Conservation (phyloP, 2,329 filamentous ascomycete genomes). For the Trichoderma gracile region DNA sequence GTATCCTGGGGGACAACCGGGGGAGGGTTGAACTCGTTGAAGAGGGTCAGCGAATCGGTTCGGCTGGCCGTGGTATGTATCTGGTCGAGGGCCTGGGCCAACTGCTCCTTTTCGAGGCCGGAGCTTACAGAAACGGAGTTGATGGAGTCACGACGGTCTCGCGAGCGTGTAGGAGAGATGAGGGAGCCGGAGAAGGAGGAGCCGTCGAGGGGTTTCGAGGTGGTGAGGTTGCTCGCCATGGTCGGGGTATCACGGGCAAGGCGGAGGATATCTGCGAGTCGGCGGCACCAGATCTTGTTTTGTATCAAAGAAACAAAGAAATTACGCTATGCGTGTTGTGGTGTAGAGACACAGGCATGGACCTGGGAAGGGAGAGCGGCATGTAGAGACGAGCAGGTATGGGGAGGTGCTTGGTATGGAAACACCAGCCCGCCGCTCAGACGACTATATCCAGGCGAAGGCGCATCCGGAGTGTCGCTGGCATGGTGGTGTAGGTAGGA, state of each 20-base stretch:
- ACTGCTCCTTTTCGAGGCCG: slow-evolving; percentile 65
- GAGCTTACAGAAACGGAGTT: slow-evolving; percentile 45
- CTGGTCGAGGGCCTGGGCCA: slow-evolving; percentile 76
- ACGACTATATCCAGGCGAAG: slow-evolving; percentile 21
- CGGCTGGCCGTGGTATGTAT: slow-evolving; percentile 90
- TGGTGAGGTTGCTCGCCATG: slow-evolving; percentile 37
- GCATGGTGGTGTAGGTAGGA: slow-evolving; percentile 19
- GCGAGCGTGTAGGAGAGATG: slow-evolving; percentile 38
- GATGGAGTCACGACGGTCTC: slow-evolving; percentile 43
- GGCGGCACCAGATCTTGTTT: background rate
- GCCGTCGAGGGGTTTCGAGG: slow-evolving; percentile 36
- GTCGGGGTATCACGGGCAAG: slow-evolving; percentile 1
- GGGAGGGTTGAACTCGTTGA: slow-evolving; percentile 84
- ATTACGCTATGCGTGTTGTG: background rate
- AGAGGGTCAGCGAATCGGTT: slow-evolving; percentile 81
- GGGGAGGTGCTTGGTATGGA: background rate
- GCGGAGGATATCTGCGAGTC: background rate
- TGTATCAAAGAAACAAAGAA: background rate
- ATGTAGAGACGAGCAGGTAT: background rate
- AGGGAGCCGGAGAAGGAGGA: slow-evolving; percentile 34
- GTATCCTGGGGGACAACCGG: slow-evolving; percentile 57
- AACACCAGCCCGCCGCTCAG: slow-evolving; percentile 18
- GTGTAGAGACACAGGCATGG: slow-evolving; percentile 3
- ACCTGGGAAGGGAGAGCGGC: background rate
- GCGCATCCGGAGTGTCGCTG: slow-evolving; percentile 14